These are phyloP conservation scores for Cyberlindnera mrakii DNA, from an alignment of 805 yeast species.

Conservation along the genomic window DNA sequence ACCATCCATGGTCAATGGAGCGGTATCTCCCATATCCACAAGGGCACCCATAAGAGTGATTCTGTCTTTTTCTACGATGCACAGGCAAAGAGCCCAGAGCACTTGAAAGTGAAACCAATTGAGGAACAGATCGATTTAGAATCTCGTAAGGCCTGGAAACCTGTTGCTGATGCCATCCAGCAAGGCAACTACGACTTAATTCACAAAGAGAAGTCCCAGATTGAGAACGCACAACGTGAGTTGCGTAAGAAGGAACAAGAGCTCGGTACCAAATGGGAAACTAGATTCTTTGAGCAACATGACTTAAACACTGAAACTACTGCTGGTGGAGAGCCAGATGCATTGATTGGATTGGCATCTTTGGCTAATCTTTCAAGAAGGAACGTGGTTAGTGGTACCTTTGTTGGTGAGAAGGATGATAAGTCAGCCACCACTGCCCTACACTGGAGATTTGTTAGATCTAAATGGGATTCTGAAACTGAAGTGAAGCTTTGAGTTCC, in stretches of 20 bases:
- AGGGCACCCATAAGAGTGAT: slow-evolving; percentile 44
- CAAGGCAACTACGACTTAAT: slow-evolving; percentile 71
- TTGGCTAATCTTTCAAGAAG: slow-evolving; percentile 52
- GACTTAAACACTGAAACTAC: slow-evolving; percentile 29
- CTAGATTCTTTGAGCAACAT: slow-evolving; percentile 70
- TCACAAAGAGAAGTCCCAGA: slow-evolving; percentile 63
- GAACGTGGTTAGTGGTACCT: slow-evolving; percentile 65
- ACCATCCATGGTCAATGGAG: slow-evolving; percentile 94
- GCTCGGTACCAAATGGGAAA: slow-evolving; percentile 61
- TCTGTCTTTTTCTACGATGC: slow-evolving; percentile 63
- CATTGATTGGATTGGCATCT: slow-evolving; percentile 35
- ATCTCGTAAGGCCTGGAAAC: slow-evolving; percentile 82
- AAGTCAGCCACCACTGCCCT: slow-evolving; percentile 33
- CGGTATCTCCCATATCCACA: slow-evolving; percentile 57
- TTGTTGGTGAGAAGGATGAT: slow-evolving; percentile 50
- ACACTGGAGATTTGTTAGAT: slow-evolving; percentile 68
- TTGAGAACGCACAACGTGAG: slow-evolving; percentile 84
- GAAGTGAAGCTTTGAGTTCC: slow-evolving; percentile 36
- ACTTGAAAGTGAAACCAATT: slow-evolving; percentile 69
- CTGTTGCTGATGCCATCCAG: slow-evolving; percentile 83
- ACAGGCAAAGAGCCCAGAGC: slow-evolving; percentile 40
- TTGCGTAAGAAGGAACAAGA: slow-evolving; percentile 68
- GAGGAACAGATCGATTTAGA: slow-evolving; percentile 78
- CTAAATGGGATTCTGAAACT: slow-evolving; percentile 50
- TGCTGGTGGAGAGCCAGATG: slow-evolving; percentile 28